phyloP scores from a whole-genome alignment of 306 rosid genomes.

The Cicer yamashitae region DNA sequence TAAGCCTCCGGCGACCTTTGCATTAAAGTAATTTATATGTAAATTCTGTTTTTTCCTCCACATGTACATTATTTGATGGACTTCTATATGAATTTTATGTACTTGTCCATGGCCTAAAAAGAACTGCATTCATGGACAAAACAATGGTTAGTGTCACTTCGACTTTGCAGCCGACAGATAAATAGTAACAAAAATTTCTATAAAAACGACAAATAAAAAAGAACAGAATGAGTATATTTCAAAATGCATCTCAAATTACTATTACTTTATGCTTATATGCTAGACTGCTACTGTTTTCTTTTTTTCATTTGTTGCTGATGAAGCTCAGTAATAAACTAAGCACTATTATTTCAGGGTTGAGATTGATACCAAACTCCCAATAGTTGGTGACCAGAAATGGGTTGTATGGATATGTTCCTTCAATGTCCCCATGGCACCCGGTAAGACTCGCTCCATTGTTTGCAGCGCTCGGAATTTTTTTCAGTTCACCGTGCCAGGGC shows the following conservation, averaged over 20 bases:
- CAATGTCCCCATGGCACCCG: conserved; percentile 96
- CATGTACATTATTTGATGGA: conserved; percentile 3
- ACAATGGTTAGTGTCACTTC: too few species aligned
- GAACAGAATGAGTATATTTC: not conserved
- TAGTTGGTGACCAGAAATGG: conserved; percentile 90
- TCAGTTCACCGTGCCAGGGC: conserved; percentile 89
- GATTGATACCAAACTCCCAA: conserved; percentile 83
- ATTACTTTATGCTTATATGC: not conserved
- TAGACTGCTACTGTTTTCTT: conserved; percentile 15
- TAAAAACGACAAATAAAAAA: too few species aligned
- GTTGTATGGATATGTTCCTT: conserved; percentile 94
- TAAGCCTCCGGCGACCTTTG: conserved; percentile 48
- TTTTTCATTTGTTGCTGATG: conserved; percentile 16
- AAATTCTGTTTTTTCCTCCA: conserved; percentile 2
- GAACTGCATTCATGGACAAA: not conserved
- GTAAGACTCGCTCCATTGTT: conserved; percentile 95
- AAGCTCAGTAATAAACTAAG: conserved; percentile 12
- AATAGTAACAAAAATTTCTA: too few species aligned
- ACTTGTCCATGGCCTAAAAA: not conserved
- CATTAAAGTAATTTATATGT: conserved; percentile 32
- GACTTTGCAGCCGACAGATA: too few species aligned
- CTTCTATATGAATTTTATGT: conserved; percentile 3
- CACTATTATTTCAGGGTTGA: conserved; percentile 63
- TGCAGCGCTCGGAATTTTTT: conserved; percentile 98
- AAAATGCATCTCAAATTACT: conserved; percentile 22